These are phyloP conservation scores for Auriscalpium microsporum DNA, from an alignment of 768 basidiomycete species.

Conservation along the genomic window DNA sequence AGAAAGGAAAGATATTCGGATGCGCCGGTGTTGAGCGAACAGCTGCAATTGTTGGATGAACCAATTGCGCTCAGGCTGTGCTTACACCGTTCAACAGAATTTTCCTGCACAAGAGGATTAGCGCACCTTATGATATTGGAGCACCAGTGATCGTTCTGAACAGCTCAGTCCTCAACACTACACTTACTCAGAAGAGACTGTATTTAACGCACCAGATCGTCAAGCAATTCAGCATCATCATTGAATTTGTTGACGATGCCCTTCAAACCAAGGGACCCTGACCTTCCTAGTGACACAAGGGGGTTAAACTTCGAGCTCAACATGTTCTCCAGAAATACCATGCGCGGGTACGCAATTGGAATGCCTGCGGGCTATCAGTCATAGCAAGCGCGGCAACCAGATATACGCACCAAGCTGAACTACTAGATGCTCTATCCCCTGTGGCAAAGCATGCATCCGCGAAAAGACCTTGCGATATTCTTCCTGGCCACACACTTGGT, in stretches of 20 bases:
- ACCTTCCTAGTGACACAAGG: constrained; percentile 62
- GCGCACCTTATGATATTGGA: constrained; percentile 63
- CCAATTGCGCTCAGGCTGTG: constrained; percentile 84
- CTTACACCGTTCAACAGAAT: not conserved
- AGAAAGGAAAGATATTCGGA: constrained; percentile 78
- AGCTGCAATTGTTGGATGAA: constrained; percentile 73
- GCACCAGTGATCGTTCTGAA: constrained; percentile 89
- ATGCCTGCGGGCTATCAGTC: constrained; percentile 36
- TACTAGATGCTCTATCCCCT: constrained; percentile 70
- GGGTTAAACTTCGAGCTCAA: constrained; percentile 83
- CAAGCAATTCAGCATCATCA: constrained; percentile 85
- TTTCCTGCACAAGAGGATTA: not conserved
- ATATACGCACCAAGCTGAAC: constrained; percentile 58
- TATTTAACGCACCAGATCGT: constrained; percentile 61
- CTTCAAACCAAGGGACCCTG: constrained; percentile 56
- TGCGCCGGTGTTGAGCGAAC: constrained; percentile 49
- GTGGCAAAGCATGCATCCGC: constrained; percentile 51
- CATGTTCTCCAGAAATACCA: constrained; percentile 78
- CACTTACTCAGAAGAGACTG: not conserved
- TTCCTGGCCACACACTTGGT: constrained; percentile 65
- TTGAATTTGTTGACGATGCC: constrained; percentile 90
- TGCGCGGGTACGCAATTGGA: constrained; percentile 87
- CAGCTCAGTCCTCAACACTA: not conserved
- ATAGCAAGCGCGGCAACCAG: not conserved
- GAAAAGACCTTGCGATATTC: constrained; percentile 72